phyloP scores from a whole-genome alignment of 495 filamentous ascomycete genomes.

The Peziza echinospora region DNA sequence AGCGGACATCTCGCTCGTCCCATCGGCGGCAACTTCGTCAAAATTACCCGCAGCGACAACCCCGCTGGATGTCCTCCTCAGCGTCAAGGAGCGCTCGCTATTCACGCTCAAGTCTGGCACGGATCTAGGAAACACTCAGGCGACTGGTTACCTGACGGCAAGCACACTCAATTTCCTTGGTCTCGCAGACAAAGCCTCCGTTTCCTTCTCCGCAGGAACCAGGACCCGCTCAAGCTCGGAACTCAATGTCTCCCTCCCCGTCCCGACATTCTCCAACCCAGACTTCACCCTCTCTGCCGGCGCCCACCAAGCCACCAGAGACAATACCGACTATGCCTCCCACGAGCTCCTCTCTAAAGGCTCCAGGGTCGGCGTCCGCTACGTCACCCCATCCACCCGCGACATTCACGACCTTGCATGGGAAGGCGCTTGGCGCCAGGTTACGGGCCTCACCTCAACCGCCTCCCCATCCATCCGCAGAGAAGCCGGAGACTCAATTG shows the following conservation, averaged over 20 bases:
- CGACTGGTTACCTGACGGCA: slow-evolving; percentile 67
- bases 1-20: slow-evolving; percentile 19
- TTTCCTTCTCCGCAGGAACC: slow-evolving; percentile 66
- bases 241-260: slow-evolving; percentile 62
- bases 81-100: slow-evolving; percentile 54
- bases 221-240: slow-evolving; percentile 63
- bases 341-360: slow-evolving; percentile 82
- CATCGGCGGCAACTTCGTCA: slow-evolving; percentile 10
- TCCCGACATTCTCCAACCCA: slow-evolving; percentile 63
- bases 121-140: slow-evolving; percentile 75
- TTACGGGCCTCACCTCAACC: slow-evolving; percentile 49
- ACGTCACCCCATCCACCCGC: slow-evolving; percentile 38
- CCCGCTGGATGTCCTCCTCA: slow-evolving; percentile 57
- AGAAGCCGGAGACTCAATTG: slow-evolving; percentile 80
- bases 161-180: slow-evolving; percentile 82
- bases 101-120: slow-evolving; percentile 78
- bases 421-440: slow-evolving; percentile 63
- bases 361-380: slow-evolving; percentile 51
- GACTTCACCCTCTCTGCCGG: slow-evolving; percentile 54
- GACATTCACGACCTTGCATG: slow-evolving; percentile 48
- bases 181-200: slow-evolving; percentile 69
- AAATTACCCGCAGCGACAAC: slow-evolving; percentile 31
- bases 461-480: slow-evolving; percentile 61
- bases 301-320: slow-evolving; percentile 47
- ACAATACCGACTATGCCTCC: slow-evolving; percentile 71